These are phyloP conservation scores for Iberis pinnata DNA, from an alignment of 345 rosid species.

Conservation along the genomic window DNA sequence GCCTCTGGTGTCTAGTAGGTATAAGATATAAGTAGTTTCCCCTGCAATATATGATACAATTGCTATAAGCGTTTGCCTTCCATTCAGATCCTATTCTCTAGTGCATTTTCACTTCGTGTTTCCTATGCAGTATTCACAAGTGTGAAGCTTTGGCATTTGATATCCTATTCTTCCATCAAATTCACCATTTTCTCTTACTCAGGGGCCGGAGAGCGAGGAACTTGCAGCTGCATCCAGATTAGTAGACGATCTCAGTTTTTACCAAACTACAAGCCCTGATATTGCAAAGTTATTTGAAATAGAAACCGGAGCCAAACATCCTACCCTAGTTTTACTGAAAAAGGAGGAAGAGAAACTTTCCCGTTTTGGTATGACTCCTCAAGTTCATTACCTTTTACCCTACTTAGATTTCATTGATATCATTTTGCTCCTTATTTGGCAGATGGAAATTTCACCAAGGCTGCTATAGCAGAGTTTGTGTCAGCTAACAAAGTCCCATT, in stretches of 20 bases:
- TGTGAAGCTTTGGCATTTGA: constrained; percentile 8
- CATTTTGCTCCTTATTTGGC: constrained; percentile 28
- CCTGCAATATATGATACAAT: constrained; percentile 3
- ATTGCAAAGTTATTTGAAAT: constrained; percentile 38
- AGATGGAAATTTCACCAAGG: constrained; percentile 79
- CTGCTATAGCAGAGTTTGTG: constrained; percentile 65
- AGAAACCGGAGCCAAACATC: constrained; percentile 31
- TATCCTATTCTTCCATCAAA: constrained; percentile 8
- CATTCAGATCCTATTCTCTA: constrained; percentile 4
- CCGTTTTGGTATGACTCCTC: constrained; percentile 27
- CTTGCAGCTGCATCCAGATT: constrained; percentile 39
- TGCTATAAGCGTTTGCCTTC: neutral
- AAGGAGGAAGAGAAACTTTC: constrained; percentile 26
- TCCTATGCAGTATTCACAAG: constrained; percentile 5
- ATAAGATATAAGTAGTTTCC: neutral
- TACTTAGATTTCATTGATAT: constrained; percentile 1
- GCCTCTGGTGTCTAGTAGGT: neutral
- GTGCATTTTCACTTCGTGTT: neutral
- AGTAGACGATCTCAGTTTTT: constrained; percentile 36
- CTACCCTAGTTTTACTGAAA: constrained; percentile 37
- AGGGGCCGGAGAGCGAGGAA: constrained; percentile 40
- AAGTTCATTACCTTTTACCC: neutral
- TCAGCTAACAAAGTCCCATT: constrained; percentile 80
- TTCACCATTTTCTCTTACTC: constrained; percentile 14
- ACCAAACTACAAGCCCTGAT: constrained; percentile 37